Evolutionary conservation across 139 green algal species (phyloP).

Genomic region (Bryopsis sp.): DNA sequence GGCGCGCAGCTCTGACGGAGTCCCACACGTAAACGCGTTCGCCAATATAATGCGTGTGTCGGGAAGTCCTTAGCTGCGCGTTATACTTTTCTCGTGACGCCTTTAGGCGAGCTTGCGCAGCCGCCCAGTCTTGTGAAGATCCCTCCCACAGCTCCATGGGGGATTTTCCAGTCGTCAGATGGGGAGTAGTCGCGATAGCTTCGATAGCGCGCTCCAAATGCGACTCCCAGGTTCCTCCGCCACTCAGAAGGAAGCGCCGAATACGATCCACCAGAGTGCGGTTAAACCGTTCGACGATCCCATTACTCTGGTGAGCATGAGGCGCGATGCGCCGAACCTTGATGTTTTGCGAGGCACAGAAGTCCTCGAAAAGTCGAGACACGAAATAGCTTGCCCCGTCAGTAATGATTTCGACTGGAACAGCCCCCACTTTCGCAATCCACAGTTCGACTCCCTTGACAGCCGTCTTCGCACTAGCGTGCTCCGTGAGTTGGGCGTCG

Average conservation of each 20-base stretch:
- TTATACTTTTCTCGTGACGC: too few species aligned
- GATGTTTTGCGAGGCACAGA: background rate
- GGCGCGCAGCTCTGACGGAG: background rate
- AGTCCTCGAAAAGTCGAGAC: background rate
- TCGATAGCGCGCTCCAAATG: background rate
- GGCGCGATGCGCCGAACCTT: background rate
- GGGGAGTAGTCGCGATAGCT: too few species aligned
- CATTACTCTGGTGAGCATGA: conserved; percentile 10
- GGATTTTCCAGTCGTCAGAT: too few species aligned
- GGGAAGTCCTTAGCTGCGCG: too few species aligned
- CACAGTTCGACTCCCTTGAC: background rate
- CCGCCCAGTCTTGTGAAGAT: too few species aligned
- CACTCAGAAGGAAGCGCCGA: background rate
- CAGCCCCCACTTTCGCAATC: background rate
- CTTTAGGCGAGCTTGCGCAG: too few species aligned
- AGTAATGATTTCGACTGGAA: background rate
- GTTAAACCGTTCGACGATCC: background rate
- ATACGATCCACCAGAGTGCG: background rate
- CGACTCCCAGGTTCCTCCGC: background rate
- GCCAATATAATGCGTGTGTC: too few species aligned
- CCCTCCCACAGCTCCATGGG: too few species aligned
- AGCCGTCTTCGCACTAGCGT: background rate
- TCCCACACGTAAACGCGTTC: conserved; percentile 4
- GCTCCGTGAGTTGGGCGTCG: background rate
- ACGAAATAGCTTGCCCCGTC: background rate